Evolutionary conservation across 2,329 filamentous ascomycete genomes (phyloP).

Genomic region (Aspergillus pseudoviridinutans): DNA sequence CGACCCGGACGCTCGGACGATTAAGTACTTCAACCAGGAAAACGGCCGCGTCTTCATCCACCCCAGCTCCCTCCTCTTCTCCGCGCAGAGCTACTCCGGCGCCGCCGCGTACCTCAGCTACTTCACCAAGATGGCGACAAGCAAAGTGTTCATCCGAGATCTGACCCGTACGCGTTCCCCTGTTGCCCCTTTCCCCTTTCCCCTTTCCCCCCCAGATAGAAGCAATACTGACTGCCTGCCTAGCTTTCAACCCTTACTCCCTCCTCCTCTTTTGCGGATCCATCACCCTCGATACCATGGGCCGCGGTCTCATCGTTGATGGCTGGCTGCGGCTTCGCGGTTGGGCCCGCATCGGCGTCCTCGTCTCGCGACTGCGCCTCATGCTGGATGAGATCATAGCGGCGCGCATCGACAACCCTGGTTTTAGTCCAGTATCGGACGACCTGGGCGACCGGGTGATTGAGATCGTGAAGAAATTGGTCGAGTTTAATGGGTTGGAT

Average conservation of each 20-base stretch:
- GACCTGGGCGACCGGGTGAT: slow-evolving; percentile 54
- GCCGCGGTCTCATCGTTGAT: slow-evolving; percentile 82
- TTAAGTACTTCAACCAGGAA: slow-evolving; percentile 87
- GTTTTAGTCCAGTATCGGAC: slow-evolving; percentile 47
- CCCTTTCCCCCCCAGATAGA: slow-evolving; percentile 1
- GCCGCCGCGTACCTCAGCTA: slow-evolving; percentile 79
- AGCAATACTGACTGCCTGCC: neutral
- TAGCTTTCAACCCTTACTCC: slow-evolving; percentile 79
- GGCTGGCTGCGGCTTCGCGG: slow-evolving; percentile 83
- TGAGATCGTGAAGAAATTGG: slow-evolving; percentile 69
- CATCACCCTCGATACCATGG: slow-evolving; percentile 81
- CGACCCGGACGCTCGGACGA: slow-evolving; percentile 85
- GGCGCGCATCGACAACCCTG: slow-evolving; percentile 72
- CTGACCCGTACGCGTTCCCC: slow-evolving; percentile 65
- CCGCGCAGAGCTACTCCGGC: slow-evolving; percentile 70
- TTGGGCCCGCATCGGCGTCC: slow-evolving; percentile 90
- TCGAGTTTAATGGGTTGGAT: slow-evolving; percentile 87
- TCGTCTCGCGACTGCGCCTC: slow-evolving; percentile 75
- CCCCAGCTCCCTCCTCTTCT: slow-evolving; percentile 81
- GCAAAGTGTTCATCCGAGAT: slow-evolving; percentile 87
- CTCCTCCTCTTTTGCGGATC: slow-evolving; percentile 82
- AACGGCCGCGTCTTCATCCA: slow-evolving; percentile 89
- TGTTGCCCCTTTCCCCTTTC: too few species aligned
- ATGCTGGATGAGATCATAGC: slow-evolving; percentile 85
- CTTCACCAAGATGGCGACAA: slow-evolving; percentile 87